Evolutionary conservation across 331 rosid genomes (phyloP).

Genomic region (Phaseolus coccineus): DNA sequence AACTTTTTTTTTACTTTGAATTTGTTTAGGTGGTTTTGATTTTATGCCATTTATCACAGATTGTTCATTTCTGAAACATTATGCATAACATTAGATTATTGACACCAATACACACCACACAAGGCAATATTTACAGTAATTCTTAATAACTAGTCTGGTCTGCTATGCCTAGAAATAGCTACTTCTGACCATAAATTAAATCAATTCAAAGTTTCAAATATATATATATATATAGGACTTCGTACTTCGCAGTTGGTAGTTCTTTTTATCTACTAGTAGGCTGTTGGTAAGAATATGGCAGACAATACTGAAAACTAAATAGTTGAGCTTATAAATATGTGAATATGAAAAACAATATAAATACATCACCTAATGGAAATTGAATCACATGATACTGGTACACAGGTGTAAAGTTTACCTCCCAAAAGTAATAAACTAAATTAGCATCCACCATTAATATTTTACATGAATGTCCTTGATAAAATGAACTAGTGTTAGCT

Average conservation of each 20-base stretch:
- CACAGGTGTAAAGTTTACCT: constrained; percentile 12
- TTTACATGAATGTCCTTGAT: constrained; percentile 15
- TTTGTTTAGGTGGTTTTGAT: no score
- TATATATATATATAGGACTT: constrained; percentile 3
- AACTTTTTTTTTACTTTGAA: no score
- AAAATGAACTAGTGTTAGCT: constrained; percentile 22
- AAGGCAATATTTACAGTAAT: constrained; percentile 4
- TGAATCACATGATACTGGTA: constrained; percentile 19
- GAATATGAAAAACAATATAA: background rate
- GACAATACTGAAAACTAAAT: background rate
- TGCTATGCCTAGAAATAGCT: background rate
- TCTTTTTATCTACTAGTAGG: constrained; percentile 12
- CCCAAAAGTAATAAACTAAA: constrained; percentile 21
- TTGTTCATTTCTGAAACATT: no score
- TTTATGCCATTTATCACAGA: no score
- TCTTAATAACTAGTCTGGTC: background rate
- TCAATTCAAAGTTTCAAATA: background rate
- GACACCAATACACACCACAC: constrained; percentile 25
- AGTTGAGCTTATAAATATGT: background rate
- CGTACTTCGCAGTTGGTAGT: constrained; percentile 23
- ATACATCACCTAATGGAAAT: constrained; percentile 10
- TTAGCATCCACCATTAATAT: constrained; percentile 8
- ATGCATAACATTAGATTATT: background rate
- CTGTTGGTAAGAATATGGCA: background rate
- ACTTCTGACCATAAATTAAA: background rate